A percentile compares a stretch with the other conserved stretches of the same genome.
These are phyloP conservation scores for Tetrahymena thermophila DNA, from an alignment of 73 alveolate genomes.

Conservation along the genomic window DNA sequence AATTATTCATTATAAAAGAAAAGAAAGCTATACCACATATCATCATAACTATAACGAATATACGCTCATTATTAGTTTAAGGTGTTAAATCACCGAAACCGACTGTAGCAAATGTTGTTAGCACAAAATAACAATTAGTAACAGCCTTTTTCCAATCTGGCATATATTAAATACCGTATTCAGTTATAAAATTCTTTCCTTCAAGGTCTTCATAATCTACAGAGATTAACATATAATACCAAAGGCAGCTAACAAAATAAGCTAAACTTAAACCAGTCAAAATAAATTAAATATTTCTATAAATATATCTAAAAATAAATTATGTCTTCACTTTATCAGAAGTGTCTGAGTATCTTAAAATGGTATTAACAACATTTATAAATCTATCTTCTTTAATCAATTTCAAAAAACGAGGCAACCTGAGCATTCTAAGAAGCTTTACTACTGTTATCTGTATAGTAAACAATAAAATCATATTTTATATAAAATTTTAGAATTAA, in stretches of 20 bases:
- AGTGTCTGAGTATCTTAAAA: slow-evolving; percentile 59
- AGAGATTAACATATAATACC: slow-evolving; percentile 55
- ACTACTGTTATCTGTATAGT: slow-evolving; percentile 23
- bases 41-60: slow-evolving; percentile 70
- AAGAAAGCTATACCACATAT: slow-evolving; percentile 85
- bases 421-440: slow-evolving; percentile 59
- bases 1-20: slow-evolving; percentile 82
- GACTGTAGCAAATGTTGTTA: slow-evolving; percentile 83
- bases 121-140: slow-evolving; percentile 73
- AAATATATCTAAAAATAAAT: slow-evolving; percentile 65
- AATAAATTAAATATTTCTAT: slow-evolving; percentile 64
- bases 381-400: slow-evolving; percentile 66
- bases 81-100: slow-evolving; percentile 88
- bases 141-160: slow-evolving; percentile 55
- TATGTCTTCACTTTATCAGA: slow-evolving; percentile 61
- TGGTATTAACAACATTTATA: slow-evolving; percentile 62
- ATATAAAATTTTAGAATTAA: neutral
- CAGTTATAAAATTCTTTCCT: slow-evolving; percentile 52
- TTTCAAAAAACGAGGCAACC: slow-evolving; percentile 68
- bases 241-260: slow-evolving; percentile 75
- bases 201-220: slow-evolving; percentile 37
- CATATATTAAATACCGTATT: slow-evolving; percentile 41
- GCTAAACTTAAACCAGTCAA: slow-evolving; percentile 68
- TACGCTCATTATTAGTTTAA: slow-evolving; percentile 61
- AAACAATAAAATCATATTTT: neutral